Evolutionary conservation across 352 stramenopile genomes (phyloP), one percentile per base, ranked within the genome.

Genomic region (Globisporangium barbulae): DNA sequence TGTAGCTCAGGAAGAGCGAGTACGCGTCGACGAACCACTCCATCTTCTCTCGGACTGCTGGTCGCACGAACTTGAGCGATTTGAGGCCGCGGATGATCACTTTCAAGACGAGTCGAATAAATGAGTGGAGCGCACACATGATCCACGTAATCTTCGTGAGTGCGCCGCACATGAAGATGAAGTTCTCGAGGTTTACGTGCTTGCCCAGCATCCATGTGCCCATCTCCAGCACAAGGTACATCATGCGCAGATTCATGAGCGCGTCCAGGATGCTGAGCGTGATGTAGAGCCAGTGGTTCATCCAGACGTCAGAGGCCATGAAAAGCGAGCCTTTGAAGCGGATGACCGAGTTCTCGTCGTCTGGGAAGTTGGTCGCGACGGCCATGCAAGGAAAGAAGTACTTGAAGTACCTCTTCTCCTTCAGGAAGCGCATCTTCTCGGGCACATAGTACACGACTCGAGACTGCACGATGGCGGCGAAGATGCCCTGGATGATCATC

Each of bases 231-330:
- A 78, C 65, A 7, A 74, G 67, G 52, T 88, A 88, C 9, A 67
- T 85, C 58, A 79, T 69, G 0, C 78, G 73, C 0, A 88, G 15
- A 54, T 74, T 85, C 1, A 71, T 55, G 8, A 87, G 57, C 6
- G 76, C 63, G 12, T 90, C 78, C 37, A 87, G 49, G 17, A 87
- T 79, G 57, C 81, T 88, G 0, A 88, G 45, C 2, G 70, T 39
- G 7, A 88, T 86, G 64, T 88, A 90, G 1, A 88, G 65, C 81
- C 81, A 90, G 53, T 90, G 78, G 59, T 88, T 90, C 59, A 88
- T 83, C 81, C 81, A 88, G 2, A 85, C 61, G 28, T 88, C 76
- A 1, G 80, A 88, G 0, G 74, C 81, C 65, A 86, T 79, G 25
- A 89, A 61, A 13, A 78, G 30, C 45, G 65, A 72, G 30, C 76